Conservation (phyloP, 2,329 filamentous ascomycete species). For the Fusarium newnesense region DNA sequence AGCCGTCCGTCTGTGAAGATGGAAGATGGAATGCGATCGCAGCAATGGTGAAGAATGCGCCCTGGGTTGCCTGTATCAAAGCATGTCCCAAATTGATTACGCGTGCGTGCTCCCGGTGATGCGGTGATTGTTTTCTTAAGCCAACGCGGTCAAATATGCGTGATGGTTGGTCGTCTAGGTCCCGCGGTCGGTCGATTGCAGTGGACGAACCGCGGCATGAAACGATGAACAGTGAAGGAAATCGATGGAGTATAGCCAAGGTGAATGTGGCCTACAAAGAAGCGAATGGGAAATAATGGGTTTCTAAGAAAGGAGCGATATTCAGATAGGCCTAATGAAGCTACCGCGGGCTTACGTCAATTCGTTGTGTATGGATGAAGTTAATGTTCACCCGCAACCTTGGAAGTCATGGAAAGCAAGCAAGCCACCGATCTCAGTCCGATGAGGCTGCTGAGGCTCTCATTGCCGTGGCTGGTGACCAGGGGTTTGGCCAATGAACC, state of each 20-base stretch:
- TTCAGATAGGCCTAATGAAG: constrained; percentile 7
- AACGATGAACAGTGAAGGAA: constrained; percentile 6
- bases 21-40: constrained; percentile 29
- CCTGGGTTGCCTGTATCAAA: constrained; percentile 34
- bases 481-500: constrained; percentile 22
- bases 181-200: constrained; percentile 41
- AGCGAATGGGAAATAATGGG: neutral
- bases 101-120: constrained; percentile 6
- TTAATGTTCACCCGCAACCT: constrained; percentile 19
- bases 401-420: constrained; percentile 19
- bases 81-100: constrained; percentile 30
- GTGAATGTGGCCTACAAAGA: neutral
- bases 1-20: constrained; percentile 17
- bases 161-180: constrained; percentile 40
- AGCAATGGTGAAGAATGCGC: constrained; percentile 32
- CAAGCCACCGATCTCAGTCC: constrained; percentile 35
- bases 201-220: constrained; percentile 41
- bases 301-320: neutral
- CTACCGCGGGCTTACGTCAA: constrained; percentile 25
- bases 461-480: constrained; percentile 38
- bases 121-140: constrained; percentile 6
- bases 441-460: constrained; percentile 43
- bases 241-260: neutral
- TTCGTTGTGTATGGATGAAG: constrained; percentile 28
- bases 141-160: constrained; percentile 41